Percentiles rank a stretch among this genome's conserved stretches.
Evolutionary conservation across 169 alveolate genomes (phyloP).

Genomic region (Cystoisospora suis): DNA sequence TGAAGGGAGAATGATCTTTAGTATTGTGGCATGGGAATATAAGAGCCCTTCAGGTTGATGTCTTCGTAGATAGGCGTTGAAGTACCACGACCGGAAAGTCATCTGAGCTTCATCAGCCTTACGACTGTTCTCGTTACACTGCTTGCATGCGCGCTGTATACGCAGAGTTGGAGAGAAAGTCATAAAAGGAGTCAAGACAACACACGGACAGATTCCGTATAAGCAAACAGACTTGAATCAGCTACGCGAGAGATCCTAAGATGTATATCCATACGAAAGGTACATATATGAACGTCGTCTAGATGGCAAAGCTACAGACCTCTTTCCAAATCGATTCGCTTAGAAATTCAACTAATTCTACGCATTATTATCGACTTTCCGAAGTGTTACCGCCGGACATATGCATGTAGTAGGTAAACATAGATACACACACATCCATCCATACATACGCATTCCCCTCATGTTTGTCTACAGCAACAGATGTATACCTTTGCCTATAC

Average conservation of each 20-base stretch:
- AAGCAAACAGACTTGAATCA: no score
- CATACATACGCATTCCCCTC: neutral
- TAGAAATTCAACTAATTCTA: no score
- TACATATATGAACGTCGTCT: no score
- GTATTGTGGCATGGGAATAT: slow-evolving; percentile 40
- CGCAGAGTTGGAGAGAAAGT: neutral
- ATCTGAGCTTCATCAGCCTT: slow-evolving; percentile 81
- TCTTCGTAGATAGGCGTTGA: slow-evolving; percentile 76
- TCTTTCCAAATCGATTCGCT: no score
- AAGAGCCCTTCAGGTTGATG: slow-evolving; percentile 38
- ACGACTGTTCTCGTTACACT: slow-evolving; percentile 80
- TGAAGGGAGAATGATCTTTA: slow-evolving; percentile 38
- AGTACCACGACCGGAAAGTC: slow-evolving; percentile 75
- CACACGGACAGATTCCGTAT: neutral
- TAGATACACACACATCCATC: neutral
- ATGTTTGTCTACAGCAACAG: neutral
- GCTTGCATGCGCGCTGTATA: slow-evolving; percentile 70
- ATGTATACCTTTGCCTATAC: no score
- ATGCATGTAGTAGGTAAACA: neutral
- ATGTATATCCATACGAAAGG: no score
- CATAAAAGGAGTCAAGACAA: neutral
- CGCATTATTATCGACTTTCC: no score
- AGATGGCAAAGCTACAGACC: no score
- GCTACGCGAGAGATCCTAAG: no score
- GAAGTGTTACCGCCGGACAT: no score